Base-by-base conservation (phyloP, 257 asterid species). In the Buddleja alternifolia region DNA sequence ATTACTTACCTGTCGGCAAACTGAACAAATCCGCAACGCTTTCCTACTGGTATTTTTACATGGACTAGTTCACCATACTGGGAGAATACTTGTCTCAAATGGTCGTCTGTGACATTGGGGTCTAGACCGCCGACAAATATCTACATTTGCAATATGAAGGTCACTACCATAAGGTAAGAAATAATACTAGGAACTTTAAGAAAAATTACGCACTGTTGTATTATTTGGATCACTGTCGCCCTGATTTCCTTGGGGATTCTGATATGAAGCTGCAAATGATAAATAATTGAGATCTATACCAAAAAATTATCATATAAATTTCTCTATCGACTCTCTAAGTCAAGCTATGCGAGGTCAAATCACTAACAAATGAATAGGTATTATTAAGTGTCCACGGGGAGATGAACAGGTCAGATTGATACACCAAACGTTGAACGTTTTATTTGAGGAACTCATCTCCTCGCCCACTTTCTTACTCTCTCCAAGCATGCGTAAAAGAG, bases 11-110 rank as follows among this genome's bases (percentile, higher is more conserved):
- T 86, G 61, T 83, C 88, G 47, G 91, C 83, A 77, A 86, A 91
- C 72, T 91, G 97, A 74, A 91, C 97, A 80, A 91, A 91, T 23
- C 97, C 97, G 70, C 97, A 91, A 41, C 96, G 96, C 77, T 91
- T 91, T 58, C 96, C 97, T 11, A 83, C 81, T 4, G 95, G 96
- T 77, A 91, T 88, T 69, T 91, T 91, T 42, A 91, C 97, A 63
- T 91, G 96, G 60, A 86, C 80, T 20, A 91, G 72, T 17, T 88
- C 90, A 62, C 97, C 97, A 12, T 85, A 91, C 17, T 78, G 91
- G 63, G 95, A 84, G 74, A 91, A 91, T 14, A 91, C 87, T 75
- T 83, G 95, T 78, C 85, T 87, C 85, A 91, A 71, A 82, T 80
- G 87, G 17, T 91, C 97, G 14, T 91, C 97, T 4, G 95, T 70